Evolutionary conservation across 2,329 filamentous ascomycete genomes (phyloP), one percentile per base, ranked within the genome.

Genomic region (Lasiodiplodia gonubiensis): DNA sequence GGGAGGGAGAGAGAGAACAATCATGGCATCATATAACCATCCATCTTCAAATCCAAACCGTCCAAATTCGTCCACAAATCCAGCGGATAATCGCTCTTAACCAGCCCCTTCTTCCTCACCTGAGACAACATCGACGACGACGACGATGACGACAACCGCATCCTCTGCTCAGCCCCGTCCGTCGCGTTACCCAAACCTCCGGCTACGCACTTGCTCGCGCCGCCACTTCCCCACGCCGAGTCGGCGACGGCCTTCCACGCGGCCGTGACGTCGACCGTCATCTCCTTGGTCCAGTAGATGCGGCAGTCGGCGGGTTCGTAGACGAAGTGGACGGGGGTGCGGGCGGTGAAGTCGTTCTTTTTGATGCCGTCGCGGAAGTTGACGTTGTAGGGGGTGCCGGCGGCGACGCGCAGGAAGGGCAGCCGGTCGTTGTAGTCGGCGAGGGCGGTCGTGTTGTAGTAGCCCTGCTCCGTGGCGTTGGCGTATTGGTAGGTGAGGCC

Each of bases 291-390:
- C 70, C 86, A 89, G 71, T 86, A 86, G 27, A 90, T 78, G 3
- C 87, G 81, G 72, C 88, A 90, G 71, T 90, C 86, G 0, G 89
- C 84, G 1, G 86, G 80, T 72, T 89, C 85, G 69, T 88, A 87
- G 3, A 85, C 78, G 72, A 90, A 90, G 66, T 91, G 89, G 14
- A 85, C 73, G n/a, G 88, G 84, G 0, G 80, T 77, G 23, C 81
- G 72, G 3, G 67, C 70, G 60, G 74, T 71, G 12, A 67, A 55
- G 37, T 83, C 82, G 33, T 78, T 79, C 6, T 80, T 77, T 60
- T 80, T 79, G 67, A 83, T 81, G 51, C 81, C 77, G 67, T 79
- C 77, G 42, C 76, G 74, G 72, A 78, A 78, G 60, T 79, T 79
- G 70, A 79, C 70, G 67, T 77, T 77, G 66, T 74, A 63, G 25